phyloP scores from a whole-genome alignment of 192 early-diverging fungal species.

The Diversispora epigaea region DNA sequence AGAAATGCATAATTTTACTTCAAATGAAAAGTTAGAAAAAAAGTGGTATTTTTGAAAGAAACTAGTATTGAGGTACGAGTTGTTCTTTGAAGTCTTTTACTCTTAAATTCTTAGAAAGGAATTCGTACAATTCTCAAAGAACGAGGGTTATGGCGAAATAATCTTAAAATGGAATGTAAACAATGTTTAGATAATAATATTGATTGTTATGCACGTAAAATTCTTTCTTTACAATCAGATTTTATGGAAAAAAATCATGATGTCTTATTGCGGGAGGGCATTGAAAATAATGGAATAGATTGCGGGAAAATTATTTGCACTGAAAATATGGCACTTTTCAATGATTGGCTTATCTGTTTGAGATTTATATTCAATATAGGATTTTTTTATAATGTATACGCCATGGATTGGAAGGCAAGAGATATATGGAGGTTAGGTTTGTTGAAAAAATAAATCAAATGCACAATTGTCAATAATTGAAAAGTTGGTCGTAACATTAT shows the following conservation, averaged over 20 bases:
- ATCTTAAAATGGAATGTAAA: too few species aligned
- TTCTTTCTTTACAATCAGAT: too few species aligned
- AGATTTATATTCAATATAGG: background rate
- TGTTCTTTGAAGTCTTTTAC: too few species aligned
- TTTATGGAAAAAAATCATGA: background rate
- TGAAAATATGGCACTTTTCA: background rate
- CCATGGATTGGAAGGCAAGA: constrained; percentile 29
- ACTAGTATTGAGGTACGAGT: too few species aligned
- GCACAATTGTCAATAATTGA: constrained; percentile 5
- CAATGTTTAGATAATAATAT: too few species aligned
- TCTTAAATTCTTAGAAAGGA: too few species aligned
- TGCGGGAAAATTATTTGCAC: background rate
- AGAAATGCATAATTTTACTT: too few species aligned
- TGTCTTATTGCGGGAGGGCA: background rate
- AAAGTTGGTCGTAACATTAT: constrained; percentile 10
- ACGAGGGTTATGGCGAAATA: too few species aligned
- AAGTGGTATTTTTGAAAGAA: too few species aligned
- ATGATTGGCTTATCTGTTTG: background rate
- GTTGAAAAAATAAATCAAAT: constrained; percentile 20
- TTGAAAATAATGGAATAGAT: background rate
- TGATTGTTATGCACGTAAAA: too few species aligned
- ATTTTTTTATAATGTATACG: constrained; percentile 29
- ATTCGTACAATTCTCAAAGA: too few species aligned
- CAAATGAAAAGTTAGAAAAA: too few species aligned
- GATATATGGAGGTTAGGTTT: constrained; percentile 7